Percentiles rank a stretch among this genome's conserved stretches.
Evolutionary conservation across 225 moss, liverwort and hornwort species (phyloP).

Genomic region (Pseudisothecium myosuroides): DNA sequence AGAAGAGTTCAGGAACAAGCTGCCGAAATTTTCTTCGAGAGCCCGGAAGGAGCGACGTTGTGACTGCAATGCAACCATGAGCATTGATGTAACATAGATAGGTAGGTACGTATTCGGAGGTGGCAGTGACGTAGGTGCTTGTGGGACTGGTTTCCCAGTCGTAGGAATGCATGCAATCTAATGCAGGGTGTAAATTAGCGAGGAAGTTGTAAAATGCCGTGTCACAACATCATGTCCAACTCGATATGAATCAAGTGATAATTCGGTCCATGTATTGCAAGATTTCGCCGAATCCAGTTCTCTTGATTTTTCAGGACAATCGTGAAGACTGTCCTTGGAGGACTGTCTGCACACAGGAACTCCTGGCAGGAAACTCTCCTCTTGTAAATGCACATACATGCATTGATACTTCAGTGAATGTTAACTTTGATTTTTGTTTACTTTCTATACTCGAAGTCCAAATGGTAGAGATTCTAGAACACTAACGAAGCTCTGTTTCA

Average conservation of each 20-base stretch:
- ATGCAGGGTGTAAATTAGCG: background rate
- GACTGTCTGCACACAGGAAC: background rate
- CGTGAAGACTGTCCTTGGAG: background rate
- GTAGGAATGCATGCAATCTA: background rate
- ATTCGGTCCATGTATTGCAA: background rate
- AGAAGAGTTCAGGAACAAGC: background rate
- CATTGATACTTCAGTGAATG: background rate
- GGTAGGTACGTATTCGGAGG: slow-evolving; percentile 3
- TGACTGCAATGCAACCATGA: background rate
- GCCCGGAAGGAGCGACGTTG: background rate
- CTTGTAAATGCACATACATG: background rate
- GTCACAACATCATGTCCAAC: background rate
- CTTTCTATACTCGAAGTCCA: background rate
- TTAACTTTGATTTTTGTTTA: background rate
- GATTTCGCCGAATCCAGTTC: background rate
- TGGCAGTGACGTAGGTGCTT: slow-evolving; percentile 2
- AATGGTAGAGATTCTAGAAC: background rate
- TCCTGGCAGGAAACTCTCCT: background rate
- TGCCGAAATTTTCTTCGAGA: background rate
- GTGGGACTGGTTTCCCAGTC: background rate
- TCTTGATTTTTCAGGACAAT: background rate
- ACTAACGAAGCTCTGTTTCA: background rate
- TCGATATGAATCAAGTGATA: background rate
- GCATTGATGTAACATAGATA: slow-evolving; percentile 1
- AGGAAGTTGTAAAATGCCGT: background rate